Evolutionary conservation across 805 yeast species (phyloP).

Genomic region (Saccharomyces paradoxus): DNA sequence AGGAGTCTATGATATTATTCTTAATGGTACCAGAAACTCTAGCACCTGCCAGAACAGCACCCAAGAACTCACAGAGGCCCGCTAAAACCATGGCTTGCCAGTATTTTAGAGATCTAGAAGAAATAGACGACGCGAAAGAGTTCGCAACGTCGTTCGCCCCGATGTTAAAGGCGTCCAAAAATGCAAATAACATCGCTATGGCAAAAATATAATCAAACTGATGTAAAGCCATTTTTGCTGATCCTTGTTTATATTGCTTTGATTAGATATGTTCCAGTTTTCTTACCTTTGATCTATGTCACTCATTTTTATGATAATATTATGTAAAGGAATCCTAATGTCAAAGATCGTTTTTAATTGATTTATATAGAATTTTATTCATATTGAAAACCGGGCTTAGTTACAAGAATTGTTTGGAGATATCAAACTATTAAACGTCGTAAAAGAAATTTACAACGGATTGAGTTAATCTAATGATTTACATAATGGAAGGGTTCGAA

Average conservation of each 20-base stretch:
- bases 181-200: constrained; percentile 59
- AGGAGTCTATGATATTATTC: constrained; percentile 50
- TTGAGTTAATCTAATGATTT: not conserved
- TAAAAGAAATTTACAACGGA: no score
- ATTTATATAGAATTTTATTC: not conserved
- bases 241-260: not conserved
- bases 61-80: constrained; percentile 62
- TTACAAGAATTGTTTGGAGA: not conserved
- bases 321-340: no score
- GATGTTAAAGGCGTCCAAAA: constrained; percentile 70
- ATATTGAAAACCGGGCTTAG: not conserved
- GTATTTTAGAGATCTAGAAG: constrained; percentile 59
- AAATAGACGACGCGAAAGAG: constrained; percentile 69
- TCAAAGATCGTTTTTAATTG: not conserved
- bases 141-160: constrained; percentile 81
- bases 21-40: constrained; percentile 69
- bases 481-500: not conserved
- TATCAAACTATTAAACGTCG: not conserved
- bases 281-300: not conserved
- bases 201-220: constrained; percentile 68
- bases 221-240: constrained; percentile 32
- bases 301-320: not conserved
- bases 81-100: constrained; percentile 74
- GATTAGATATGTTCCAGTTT: not conserved
- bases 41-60: constrained; percentile 67